Base-by-base conservation (phyloP, 176 grass and related monocot genomes). In the Ensete ventricosum region DNA sequence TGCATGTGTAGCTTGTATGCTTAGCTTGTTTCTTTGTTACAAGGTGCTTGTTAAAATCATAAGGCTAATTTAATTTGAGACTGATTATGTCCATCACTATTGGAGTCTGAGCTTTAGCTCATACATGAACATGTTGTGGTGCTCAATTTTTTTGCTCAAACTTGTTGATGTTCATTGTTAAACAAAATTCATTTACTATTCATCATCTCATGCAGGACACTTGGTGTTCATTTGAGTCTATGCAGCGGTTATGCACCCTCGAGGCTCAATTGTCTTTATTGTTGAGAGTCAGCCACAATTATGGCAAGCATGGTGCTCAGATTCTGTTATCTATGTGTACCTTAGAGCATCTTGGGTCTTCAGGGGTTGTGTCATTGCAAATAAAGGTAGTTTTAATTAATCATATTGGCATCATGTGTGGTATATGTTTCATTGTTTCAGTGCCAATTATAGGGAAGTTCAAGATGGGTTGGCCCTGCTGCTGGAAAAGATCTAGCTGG, bases 281-380 rank as follows among this genome's bases (percentile, higher is more conserved):
- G 64, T 67, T 98, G 60, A 93, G 90, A 98, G 83, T 98, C 68
- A 88, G 90, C 77, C 78, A 93, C 77, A 89, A 85, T 53, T 93
- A 93, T 87, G 86, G 88, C 48, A 98, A 93, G 67, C 82, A 93
- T 78, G 90, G 94, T 62, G 68, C 88, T 85, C 94, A 93, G 64
- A 98, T 98, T 87, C 78, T 98, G 11, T 83, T 93, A 69, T 93
- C 88, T 52, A 93, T 98, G 94, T 84, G 90, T 77, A 80, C 88
- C 67, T 76, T 98, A 53, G 87, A 98, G 77, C 82, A 98, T 81
- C 90, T 98, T 75, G 89, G 87, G n/a, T 88, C 90, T 60, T 91
- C 86, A 83, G 84, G 71, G 34, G 84, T 90, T 81, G 71, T 80
- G 55, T 58, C 80, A 73, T 88, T 69, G 60, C 88, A 80, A 55